Conservation (phyloP, 139 green algal species). For the Chlamydomonas incerta region DNA sequence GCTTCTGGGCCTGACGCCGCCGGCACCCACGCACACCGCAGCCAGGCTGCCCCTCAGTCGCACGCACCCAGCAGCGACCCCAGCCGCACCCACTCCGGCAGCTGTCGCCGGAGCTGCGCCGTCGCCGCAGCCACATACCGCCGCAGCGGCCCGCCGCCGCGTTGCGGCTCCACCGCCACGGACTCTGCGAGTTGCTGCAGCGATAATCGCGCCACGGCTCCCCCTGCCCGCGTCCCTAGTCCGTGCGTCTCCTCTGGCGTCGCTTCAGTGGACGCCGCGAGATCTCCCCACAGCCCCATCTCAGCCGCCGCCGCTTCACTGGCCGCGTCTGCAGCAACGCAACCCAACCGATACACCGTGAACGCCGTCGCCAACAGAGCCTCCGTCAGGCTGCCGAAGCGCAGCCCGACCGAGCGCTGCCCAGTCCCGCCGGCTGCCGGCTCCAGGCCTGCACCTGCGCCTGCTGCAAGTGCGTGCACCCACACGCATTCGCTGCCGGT, state of each 20-base stretch:
- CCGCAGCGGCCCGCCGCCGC: not conserved
- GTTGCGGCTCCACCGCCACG: not conserved
- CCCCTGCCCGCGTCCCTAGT: not conserved
- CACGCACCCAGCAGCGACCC: not conserved
- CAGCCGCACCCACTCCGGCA: conserved; percentile 4
- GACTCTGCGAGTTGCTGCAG: not conserved
- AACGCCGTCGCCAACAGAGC: not conserved
- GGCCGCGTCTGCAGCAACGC: too few relatives aligned
- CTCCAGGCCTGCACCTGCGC: not conserved
- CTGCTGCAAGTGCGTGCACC: too few relatives aligned
- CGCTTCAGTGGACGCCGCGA: too few relatives aligned
- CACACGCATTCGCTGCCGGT: not conserved
- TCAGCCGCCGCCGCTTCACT: not conserved
- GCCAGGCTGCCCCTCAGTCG: not conserved
- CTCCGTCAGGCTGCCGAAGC: not conserved
- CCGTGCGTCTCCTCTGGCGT: too few relatives aligned
- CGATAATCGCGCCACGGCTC: not conserved
- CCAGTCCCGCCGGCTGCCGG: too few relatives aligned
- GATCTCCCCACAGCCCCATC: too few relatives aligned
- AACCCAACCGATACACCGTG: not conserved
- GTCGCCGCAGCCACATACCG: not conserved
- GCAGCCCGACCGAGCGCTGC: not conserved
- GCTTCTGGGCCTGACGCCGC: too few relatives aligned
- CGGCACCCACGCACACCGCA: too few relatives aligned
- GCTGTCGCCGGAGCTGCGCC: not conserved